Percentiles rank a stretch among this genome's conserved stretches.
These are phyloP conservation scores for Symbiotaphrina buchneri DNA, from an alignment of 495 filamentous ascomycete genomes.

Conservation along the genomic window DNA sequence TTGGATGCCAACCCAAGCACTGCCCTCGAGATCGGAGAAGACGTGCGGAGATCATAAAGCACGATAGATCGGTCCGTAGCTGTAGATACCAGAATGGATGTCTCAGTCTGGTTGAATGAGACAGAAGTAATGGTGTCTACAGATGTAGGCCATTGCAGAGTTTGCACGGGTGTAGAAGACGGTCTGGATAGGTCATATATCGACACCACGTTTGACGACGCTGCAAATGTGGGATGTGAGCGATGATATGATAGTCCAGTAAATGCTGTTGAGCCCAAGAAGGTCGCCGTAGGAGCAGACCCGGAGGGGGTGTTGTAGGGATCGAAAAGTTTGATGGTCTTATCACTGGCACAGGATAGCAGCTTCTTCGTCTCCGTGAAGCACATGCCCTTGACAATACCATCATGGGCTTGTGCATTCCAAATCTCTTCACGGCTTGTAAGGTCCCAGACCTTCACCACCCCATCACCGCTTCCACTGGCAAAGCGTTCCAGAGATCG, in stretches of 20 bases:
- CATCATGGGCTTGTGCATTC: conserved; percentile 59
- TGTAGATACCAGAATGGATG: conserved; percentile 63
- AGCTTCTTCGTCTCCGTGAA: conserved; percentile 73
- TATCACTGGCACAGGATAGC: conserved; percentile 75
- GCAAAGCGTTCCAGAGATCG: conserved; percentile 44
- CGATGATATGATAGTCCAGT: conserved; percentile 73
- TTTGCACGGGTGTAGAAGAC: conserved; percentile 50
- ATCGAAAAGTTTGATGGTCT: conserved; percentile 73
- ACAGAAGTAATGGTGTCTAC: conserved; percentile 83
- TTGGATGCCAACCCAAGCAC: conserved; percentile 67
- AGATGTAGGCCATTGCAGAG: conserved; percentile 64
- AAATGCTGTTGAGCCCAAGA: conserved; percentile 60
- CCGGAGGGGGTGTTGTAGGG: conserved; percentile 51
- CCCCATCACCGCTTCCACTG: conserved; percentile 63
- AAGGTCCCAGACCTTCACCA: conserved; percentile 89
- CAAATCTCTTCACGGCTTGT: conserved; percentile 57
- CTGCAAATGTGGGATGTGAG: conserved; percentile 47
- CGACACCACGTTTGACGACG: conserved; percentile 56
- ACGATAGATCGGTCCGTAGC: conserved; percentile 71
- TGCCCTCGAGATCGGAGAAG: conserved; percentile 56
- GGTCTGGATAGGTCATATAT: conserved; percentile 69
- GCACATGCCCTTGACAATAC: conserved; percentile 77
- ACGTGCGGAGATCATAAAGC: conserved; percentile 77
- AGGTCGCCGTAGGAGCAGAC: conserved; percentile 50
- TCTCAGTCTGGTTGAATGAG: conserved; percentile 85